Evolutionary conservation across 495 filamentous ascomycete genomes (phyloP), one percentile per base, ranked within the genome.

Genomic region (Tricharina praecox): DNA sequence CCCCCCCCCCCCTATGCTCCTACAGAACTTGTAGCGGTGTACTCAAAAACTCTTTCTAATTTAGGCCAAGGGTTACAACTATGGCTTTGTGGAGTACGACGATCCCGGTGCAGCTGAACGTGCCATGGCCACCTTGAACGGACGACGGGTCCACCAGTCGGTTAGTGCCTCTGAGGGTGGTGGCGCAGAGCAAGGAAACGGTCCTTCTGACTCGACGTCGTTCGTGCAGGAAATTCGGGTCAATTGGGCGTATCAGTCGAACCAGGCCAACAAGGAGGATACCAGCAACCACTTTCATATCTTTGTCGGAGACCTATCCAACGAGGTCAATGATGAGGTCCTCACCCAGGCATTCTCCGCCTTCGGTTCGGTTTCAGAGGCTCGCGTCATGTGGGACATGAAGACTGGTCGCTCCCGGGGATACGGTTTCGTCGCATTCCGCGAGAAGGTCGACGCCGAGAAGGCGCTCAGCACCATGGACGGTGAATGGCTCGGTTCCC

Each of bases 311-410:
- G 90, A 99, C 65, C 70, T 99, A 36, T 95, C 88, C 53, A 99
- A 99, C 53, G 90, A 99, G 63, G 90, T 99, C 54, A 99, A 99
- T 57, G 90, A 99, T 55, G 90, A 99, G 62, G 77, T 96, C 42
- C 69, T 99, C 23, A 68, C 81, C 7, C 90, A 96, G 66, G 92
- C 92, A 15, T 99, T 99, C 65, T 92, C 84, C 33, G 87, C 87
- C 30, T 99, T 96, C 64, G 90, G 90, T 9, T 82, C 77, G 2
- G 87, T 99, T 26, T 96, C 92, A n/a, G 90, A 99, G 66, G 90
- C 90, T 49, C 85, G 90, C 52, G 90, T 99, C 48, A 99, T 99
- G 90, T 99, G 90, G 90, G 90, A 99, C 62, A 99, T 99, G 90
- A 99, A 99, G 72, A 99, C 90, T 33, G 90, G 90, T 49, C 81